These are phyloP conservation scores for Bonia amplexicaulis DNA, from an alignment of 176 grass and related monocot species.

Conservation along the genomic window DNA sequence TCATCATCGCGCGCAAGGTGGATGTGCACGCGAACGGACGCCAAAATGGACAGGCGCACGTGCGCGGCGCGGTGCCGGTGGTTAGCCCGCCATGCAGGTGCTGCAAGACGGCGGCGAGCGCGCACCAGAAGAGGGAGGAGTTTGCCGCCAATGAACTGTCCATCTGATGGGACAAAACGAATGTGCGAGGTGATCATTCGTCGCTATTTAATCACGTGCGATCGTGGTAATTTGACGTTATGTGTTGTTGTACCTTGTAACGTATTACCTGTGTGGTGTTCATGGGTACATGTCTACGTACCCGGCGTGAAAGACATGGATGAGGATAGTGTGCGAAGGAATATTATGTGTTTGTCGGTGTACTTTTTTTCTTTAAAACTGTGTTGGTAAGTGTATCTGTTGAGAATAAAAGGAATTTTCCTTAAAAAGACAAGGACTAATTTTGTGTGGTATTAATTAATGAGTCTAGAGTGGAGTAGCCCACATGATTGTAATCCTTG, in stretches of 20 bases:
- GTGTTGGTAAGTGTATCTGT: neutral
- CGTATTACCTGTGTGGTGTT: too few species aligned
- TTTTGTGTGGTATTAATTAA: neutral
- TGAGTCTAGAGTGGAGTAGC: neutral
- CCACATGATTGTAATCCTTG: neutral
- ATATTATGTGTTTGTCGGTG: neutral
- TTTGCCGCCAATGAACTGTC: constrained; percentile 6
- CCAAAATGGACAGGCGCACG: neutral
- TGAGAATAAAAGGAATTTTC: neutral
- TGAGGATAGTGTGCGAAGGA: neutral
- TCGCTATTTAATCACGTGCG: too few species aligned
- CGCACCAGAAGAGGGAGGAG: constrained; percentile 20
- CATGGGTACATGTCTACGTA: too few species aligned
- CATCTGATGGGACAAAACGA: neutral
- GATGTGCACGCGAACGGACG: neutral
- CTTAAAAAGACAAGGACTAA: neutral
- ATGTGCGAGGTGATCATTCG: too few species aligned
- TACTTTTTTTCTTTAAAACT: too few species aligned
- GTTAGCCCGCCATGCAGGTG: constrained; percentile 33
- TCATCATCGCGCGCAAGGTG: constrained; percentile 54
- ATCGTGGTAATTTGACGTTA: too few species aligned
- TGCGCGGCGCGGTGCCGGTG: neutral
- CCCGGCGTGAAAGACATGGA: neutral
- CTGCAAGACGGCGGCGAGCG: constrained; percentile 20
- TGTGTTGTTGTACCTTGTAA: too few species aligned